Evolutionary conservation across 108 stramenopile genomes (phyloP).

Genomic region (Nitzschia sp.): DNA sequence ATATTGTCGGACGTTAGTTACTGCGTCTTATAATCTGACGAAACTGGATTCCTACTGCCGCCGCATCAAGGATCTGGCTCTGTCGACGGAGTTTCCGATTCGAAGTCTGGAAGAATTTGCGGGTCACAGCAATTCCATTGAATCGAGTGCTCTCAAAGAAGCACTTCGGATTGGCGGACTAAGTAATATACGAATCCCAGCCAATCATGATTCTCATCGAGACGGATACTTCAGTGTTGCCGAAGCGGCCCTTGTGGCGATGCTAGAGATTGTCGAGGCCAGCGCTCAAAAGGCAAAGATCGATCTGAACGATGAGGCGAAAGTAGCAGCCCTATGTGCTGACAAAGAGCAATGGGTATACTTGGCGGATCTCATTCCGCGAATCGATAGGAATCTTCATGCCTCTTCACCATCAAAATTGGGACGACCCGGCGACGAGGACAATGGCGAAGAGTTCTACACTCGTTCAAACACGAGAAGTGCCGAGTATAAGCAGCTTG

Average conservation of each 20-base stretch:
- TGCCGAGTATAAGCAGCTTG: conserved; percentile 41
- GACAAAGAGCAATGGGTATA: conserved; percentile 18
- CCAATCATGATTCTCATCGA: neutral
- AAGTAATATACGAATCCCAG: neutral
- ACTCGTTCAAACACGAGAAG: conserved; percentile 14
- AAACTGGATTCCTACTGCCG: conserved; percentile 28
- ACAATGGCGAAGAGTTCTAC: conserved; percentile 33
- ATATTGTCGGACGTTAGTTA: conserved; percentile 17
- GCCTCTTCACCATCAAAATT: conserved; percentile 12
- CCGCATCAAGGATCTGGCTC: conserved; percentile 20
- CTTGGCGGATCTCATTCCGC: conserved; percentile 29
- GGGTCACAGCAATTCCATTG: neutral
- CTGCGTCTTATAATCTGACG: conserved; percentile 23
- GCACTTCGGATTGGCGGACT: neutral
- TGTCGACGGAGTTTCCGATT: conserved; percentile 28
- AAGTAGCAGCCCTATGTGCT: neutral
- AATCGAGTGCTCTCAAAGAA: neutral
- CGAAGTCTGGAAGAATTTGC: conserved; percentile 33
- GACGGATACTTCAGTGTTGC: conserved; percentile 25
- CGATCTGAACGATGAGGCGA: neutral
- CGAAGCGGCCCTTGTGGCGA: conserved; percentile 36
- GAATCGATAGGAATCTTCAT: conserved; percentile 19
- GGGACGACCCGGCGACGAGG: conserved; percentile 2
- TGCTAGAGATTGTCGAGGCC: conserved; percentile 23
- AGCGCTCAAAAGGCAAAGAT: neutral